Percentiles rank a stretch among this genome's conserved stretches.
These are phyloP conservation scores for Phlebopus sp. DNA, from an alignment of 1,284 basidiomycete species.

Conservation along the genomic window DNA sequence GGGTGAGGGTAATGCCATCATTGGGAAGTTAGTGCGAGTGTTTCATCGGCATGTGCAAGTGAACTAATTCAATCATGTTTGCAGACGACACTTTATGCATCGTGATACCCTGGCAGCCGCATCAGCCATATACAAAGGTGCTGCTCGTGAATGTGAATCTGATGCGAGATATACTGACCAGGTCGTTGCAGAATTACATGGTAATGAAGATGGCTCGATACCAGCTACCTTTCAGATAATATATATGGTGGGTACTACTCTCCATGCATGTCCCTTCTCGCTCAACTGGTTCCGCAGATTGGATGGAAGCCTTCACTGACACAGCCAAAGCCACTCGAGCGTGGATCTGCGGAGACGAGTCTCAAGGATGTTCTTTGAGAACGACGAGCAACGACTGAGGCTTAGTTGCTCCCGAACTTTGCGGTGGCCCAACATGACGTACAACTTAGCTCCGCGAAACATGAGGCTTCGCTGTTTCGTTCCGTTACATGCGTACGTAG, in stretches of 20 bases:
- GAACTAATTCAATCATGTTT: neutral
- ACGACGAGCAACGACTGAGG: no score
- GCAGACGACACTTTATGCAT: slow-evolving; percentile 66
- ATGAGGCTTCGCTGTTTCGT: no score
- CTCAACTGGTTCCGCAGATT: slow-evolving; percentile 56
- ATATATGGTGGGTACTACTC: slow-evolving; percentile 67
- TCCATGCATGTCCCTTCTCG: neutral
- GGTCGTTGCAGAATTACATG: slow-evolving; percentile 69
- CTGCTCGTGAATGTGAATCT: neutral
- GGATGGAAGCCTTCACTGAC: slow-evolving; percentile 94
- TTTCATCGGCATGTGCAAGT: neutral
- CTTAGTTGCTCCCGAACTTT: no score
- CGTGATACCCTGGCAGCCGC: slow-evolving; percentile 91
- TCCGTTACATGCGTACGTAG: no score
- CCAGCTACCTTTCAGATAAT: slow-evolving; percentile 97
- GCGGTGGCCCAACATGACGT: no score
- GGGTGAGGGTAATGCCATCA: slow-evolving; percentile 94
- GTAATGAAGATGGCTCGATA: slow-evolving; percentile 77
- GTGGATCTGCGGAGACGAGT: slow-evolving; percentile 81
- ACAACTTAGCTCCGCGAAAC: no score
- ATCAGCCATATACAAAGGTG: slow-evolving; percentile 91
- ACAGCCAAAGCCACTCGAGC: slow-evolving; percentile 82
- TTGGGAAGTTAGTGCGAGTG: slow-evolving; percentile 58
- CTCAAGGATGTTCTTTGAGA: slow-evolving; percentile 76
- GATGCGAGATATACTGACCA: slow-evolving; percentile 6